Evolutionary conservation across 2,329 filamentous ascomycete species (phyloP), one percentile per base, ranked within the genome.

Genomic region (Leptographium wingfieldii): DNA sequence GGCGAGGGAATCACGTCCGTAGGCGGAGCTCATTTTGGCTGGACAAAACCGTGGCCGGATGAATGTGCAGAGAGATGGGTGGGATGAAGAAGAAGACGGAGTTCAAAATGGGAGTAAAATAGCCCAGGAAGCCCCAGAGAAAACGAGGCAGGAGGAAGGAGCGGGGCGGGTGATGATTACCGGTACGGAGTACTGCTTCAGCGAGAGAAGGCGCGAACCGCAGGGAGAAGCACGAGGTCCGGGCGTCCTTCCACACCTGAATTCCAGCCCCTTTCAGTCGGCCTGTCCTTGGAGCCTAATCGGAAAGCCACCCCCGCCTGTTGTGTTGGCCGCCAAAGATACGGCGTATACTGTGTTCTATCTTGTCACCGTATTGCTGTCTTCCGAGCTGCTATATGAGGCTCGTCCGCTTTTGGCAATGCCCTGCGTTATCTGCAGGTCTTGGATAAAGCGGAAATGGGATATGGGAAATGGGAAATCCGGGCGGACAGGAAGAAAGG

Each of bases 1-100:
- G 35, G 53, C 56, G 22, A 60, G 53, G 55, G 60, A 60, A 54
- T 61, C 61, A 46, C 51, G 58, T 56, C 55, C 46, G 9, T 27
- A 54, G 14, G 58, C 46, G 7, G 61, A 33, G 22, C 58, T 54
- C 62, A 63, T 64, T 38, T 11, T 25, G 22, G 33, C 19, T 7
- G 43, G 43, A 52, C 19, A 19, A 38, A 35, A 25, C 33, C 35
- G 40, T n/a, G 4, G 40, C 11, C 51, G 10, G 22, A 51, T 43
- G 40, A 14, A 19, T 43, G 40, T 6, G 11, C 40, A 43, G 40
- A 46, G 4, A n/a, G 16, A 46, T 3, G 16, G 7, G 3, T 12
- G 19, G 9, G 40, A 46, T 46, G 19, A 9, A 6, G 43, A 9
- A 43, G 19, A 46, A 46, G 43, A 46, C 3, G 43, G 19, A n/a